Evolutionary conservation across 2,329 filamentous ascomycete species (phyloP).

Genomic region (Colletotrichum truncatum): DNA sequence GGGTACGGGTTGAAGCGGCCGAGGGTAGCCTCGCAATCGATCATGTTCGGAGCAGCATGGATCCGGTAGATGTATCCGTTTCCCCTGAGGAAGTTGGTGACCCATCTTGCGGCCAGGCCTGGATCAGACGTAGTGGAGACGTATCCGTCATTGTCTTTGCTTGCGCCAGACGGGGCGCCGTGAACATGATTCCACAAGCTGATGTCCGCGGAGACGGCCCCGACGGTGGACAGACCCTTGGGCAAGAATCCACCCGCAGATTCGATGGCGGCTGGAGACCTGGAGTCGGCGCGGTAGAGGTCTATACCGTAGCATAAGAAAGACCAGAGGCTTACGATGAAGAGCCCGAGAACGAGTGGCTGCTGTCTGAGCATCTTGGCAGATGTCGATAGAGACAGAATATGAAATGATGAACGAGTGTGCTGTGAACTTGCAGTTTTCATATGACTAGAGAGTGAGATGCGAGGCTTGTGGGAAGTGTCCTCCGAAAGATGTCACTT

Average conservation of each 20-base stretch:
- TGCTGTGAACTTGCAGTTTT: too few species aligned
- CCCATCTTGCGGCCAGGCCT: not conserved
- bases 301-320: not conserved
- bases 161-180: accelerated
- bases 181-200: not conserved
- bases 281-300: not conserved
- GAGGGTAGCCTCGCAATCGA: conserved; percentile 3
- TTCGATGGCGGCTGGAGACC: not conserved
- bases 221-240: not conserved
- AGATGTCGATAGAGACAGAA: too few species aligned
- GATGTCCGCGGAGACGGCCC: not conserved
- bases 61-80: not conserved
- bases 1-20: not conserved
- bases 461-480: too few species aligned
- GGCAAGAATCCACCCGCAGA: not conserved
- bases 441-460: too few species aligned
- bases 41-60: conserved; percentile 2
- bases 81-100: not conserved
- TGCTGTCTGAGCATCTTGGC: not conserved
- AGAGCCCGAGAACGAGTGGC: not conserved
- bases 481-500: too few species aligned
- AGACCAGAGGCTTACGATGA: not conserved
- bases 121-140: not conserved
- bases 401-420: too few species aligned
- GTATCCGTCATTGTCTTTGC: not conserved